Percentiles rank a stretch among this genome's conserved stretches.
Conservation (phyloP, 2,329 filamentous ascomycete genomes). For the Thelonectria rubi region DNA sequence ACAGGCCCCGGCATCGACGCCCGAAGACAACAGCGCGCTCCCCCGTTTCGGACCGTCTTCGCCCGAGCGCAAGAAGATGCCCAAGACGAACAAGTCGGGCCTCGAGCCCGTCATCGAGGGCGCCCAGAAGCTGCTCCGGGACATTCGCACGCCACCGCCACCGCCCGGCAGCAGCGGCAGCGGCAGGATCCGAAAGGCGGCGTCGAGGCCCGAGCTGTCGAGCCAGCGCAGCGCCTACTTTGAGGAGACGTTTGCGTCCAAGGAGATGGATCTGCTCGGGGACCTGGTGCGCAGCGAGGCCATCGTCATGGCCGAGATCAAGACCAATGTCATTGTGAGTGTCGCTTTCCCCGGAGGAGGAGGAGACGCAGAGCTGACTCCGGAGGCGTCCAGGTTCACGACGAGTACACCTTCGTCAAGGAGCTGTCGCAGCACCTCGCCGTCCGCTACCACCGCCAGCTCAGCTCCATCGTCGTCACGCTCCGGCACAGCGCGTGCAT, state of each 20-base stretch:
- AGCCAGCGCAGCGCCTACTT: constrained; percentile 50
- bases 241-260: constrained; percentile 54
- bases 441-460: constrained; percentile 76
- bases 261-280: constrained; percentile 47
- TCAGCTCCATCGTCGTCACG: constrained; percentile 77
- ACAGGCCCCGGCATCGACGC: background rate
- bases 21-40: background rate
- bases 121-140: constrained; percentile 33
- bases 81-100: constrained; percentile 31
- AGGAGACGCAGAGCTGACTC: constrained; percentile 4
- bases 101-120: constrained; percentile 46
- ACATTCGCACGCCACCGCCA: constrained; percentile 25
- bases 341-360: background rate
- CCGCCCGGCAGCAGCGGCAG: constrained; percentile 29
- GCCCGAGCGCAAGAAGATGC: constrained; percentile 33
- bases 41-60: constrained; percentile 18
- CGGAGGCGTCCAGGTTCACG: constrained; percentile 66
- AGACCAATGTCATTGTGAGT: constrained; percentile 46
- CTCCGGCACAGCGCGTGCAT: constrained; percentile 81
- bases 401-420: constrained; percentile 78
- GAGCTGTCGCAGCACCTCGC: constrained; percentile 78
- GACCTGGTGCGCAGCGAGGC: constrained; percentile 61
- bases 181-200: constrained; percentile 28
- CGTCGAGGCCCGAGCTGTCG: constrained; percentile 32
- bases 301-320: constrained; percentile 65